These are phyloP conservation scores for Colletotrichum trifolii DNA, from an alignment of 2,329 filamentous ascomycete species.

Conservation along the genomic window DNA sequence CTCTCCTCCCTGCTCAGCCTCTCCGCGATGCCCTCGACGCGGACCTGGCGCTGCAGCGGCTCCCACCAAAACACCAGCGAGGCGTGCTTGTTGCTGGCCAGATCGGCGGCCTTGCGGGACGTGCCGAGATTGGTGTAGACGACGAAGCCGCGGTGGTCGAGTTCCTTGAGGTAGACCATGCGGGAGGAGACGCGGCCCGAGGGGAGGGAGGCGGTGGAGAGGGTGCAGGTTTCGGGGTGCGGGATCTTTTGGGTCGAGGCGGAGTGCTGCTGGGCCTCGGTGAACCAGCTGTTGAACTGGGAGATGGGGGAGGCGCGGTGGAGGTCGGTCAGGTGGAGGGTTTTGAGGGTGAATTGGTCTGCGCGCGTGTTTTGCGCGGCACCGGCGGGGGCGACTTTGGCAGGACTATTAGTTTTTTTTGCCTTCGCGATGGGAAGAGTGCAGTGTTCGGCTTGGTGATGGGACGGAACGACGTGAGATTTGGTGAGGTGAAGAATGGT, in stretches of 20 bases:
- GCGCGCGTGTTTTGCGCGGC: constrained; percentile 71
- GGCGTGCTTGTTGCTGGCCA: constrained; percentile 79
- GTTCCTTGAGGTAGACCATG: constrained; percentile 94
- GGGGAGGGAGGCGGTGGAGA: constrained; percentile 86
- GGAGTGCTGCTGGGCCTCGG: constrained; percentile 65
- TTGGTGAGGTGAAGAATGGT: no score
- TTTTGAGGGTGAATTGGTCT: constrained; percentile 76
- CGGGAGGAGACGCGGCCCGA: constrained; percentile 86
- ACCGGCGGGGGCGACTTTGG: constrained; percentile 72
- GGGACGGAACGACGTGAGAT: constrained; percentile 20
- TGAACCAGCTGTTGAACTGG: constrained; percentile 94
- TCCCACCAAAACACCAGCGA: constrained; percentile 93
- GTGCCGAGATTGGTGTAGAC: constrained; percentile 94
- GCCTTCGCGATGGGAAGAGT: not conserved
- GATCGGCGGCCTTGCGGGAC: constrained; percentile 74
- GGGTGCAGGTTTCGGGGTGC: constrained; percentile 88
- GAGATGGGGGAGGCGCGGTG: constrained; percentile 71
- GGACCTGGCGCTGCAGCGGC: constrained; percentile 85
- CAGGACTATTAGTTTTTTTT: constrained; percentile 25
- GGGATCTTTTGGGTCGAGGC: constrained; percentile 56
- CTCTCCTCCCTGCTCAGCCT: constrained; percentile 77
- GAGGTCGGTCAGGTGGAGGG: constrained; percentile 71
- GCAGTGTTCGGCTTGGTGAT: constrained; percentile 6
- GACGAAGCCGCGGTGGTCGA: constrained; percentile 83
- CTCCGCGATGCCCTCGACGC: constrained; percentile 83